Percentiles rank a stretch among this genome's conserved stretches.
phyloP scores from a whole-genome alignment of 306 rosid genomes.

The Quercus dentata region DNA sequence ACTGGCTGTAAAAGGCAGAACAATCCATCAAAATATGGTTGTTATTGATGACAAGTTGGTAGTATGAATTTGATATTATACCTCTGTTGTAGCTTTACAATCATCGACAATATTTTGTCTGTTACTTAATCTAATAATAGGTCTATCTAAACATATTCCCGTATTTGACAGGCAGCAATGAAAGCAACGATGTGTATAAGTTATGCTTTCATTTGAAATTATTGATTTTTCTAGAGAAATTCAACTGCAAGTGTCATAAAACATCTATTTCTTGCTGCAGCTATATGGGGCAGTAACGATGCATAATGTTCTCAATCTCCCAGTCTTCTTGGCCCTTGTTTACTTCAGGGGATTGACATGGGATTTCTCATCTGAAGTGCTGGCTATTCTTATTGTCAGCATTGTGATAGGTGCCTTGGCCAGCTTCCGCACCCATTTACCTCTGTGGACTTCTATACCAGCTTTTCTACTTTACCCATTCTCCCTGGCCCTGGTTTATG shows the following conservation, averaged over 20 bases:
- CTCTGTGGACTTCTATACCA: slow-evolving; percentile 76
- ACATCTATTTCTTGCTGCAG: slow-evolving; percentile 41
- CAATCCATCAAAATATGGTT: background rate
- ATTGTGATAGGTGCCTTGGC: slow-evolving; percentile 62
- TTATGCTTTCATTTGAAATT: background rate
- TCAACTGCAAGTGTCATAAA: background rate
- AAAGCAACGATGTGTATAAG: background rate
- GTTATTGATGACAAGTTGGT: background rate
- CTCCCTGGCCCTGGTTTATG: slow-evolving; percentile 77
- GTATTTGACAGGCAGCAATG: background rate
- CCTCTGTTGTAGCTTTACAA: background rate
- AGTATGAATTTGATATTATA: background rate
- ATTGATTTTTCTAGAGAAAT: background rate
- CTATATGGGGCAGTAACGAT: slow-evolving; percentile 87
- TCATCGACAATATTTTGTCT: no score
- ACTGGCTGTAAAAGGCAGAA: background rate
- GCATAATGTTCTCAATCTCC: slow-evolving; percentile 87
- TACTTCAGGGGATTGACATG: slow-evolving; percentile 74
- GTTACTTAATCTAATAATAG: background rate
- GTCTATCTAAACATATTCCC: background rate
- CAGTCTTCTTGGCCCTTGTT: slow-evolving; percentile 88
- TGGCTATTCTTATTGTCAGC: slow-evolving; percentile 77
- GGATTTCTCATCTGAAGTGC: slow-evolving; percentile 90
- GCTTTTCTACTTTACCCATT: slow-evolving; percentile 88
- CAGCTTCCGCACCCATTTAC: slow-evolving; percentile 84